These are phyloP conservation scores for Neofusicoccum ribis DNA, from an alignment of 2,329 filamentous ascomycete species.

Conservation along the genomic window DNA sequence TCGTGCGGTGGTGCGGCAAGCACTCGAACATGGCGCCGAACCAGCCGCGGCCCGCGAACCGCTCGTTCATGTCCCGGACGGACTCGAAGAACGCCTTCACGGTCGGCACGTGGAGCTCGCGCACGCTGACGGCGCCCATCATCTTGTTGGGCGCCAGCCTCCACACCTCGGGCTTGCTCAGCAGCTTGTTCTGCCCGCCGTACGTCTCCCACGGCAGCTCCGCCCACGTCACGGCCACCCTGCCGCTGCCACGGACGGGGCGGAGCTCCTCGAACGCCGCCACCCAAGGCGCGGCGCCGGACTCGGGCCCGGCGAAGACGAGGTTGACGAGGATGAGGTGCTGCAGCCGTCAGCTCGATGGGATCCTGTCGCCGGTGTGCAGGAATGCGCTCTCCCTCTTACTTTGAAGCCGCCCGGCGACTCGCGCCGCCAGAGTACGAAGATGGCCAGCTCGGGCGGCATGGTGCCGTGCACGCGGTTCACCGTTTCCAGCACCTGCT, in stretches of 20 bases:
- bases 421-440: conserved; percentile 2
- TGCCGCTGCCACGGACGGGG: neutral
- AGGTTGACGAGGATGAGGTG: conserved; percentile 3
- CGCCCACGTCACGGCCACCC: neutral
- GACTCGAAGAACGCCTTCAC: conserved; percentile 13
- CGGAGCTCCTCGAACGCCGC: neutral
- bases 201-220: conserved; percentile 12
- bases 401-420: neutral
- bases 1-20: conserved; percentile 1
- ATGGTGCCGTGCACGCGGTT: neutral
- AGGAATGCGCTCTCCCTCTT: neutral
- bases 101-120: neutral
- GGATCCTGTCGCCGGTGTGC: too few relatives aligned
- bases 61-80: conserved; percentile 10
- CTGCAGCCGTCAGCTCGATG: neutral
- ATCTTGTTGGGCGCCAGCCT: conserved; percentile 10
- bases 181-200: conserved; percentile 7
- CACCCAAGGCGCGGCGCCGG: neutral
- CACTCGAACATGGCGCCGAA: conserved; percentile 14
- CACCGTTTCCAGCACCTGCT: neutral
- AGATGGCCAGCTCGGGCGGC: neutral
- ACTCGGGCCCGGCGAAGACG: neutral
- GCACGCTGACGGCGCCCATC: conserved; percentile 11
- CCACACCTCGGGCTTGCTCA: conserved; percentile 12
- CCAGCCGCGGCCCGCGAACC: neutral